Conservation (phyloP, 2,329 filamentous ascomycete genomes). For the Neonectria ditissima region DNA sequence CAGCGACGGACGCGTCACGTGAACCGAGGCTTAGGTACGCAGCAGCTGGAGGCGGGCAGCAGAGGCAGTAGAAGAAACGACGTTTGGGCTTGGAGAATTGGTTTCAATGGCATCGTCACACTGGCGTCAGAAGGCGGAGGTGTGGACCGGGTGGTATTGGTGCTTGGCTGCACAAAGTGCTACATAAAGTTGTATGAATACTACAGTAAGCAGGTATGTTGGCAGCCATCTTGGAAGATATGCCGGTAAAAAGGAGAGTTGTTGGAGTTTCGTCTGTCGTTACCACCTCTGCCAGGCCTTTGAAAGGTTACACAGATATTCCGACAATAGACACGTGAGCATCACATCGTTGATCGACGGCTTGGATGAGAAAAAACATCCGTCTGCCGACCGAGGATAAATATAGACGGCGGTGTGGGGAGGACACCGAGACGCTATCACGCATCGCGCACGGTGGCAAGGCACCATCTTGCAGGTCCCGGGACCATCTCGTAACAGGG, state of each 20-base stretch:
- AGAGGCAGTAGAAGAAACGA: background rate
- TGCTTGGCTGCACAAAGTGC: background rate
- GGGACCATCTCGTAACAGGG: slow-evolving; percentile 14
- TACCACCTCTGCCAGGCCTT: slow-evolving; percentile 6
- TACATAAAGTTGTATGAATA: background rate
- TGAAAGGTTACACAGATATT: background rate
- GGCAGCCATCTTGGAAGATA: background rate
- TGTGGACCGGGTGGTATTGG: slow-evolving; percentile 9
- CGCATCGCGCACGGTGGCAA: slow-evolving; percentile 15
- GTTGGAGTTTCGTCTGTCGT: slow-evolving; percentile 7
- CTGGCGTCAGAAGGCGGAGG: background rate
- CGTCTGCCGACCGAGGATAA: slow-evolving; percentile 14
- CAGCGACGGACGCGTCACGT: slow-evolving; percentile 18
- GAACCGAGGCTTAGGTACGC: slow-evolving; percentile 15
- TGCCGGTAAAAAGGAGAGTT: slow-evolving; percentile 13
- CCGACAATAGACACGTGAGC: slow-evolving; percentile 2
- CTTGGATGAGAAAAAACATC: background rate
- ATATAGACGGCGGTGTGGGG: slow-evolving; percentile 18
- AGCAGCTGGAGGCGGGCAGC: background rate
- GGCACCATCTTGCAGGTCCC: slow-evolving; percentile 15
- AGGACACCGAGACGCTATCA: background rate
- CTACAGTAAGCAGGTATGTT: background rate
- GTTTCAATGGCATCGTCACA: background rate
- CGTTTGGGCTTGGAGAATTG: background rate
- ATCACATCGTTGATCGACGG: slow-evolving; percentile 3